phyloP scores from a whole-genome alignment of 352 stramenopile species.

The Thraustochytrium sp. region DNA sequence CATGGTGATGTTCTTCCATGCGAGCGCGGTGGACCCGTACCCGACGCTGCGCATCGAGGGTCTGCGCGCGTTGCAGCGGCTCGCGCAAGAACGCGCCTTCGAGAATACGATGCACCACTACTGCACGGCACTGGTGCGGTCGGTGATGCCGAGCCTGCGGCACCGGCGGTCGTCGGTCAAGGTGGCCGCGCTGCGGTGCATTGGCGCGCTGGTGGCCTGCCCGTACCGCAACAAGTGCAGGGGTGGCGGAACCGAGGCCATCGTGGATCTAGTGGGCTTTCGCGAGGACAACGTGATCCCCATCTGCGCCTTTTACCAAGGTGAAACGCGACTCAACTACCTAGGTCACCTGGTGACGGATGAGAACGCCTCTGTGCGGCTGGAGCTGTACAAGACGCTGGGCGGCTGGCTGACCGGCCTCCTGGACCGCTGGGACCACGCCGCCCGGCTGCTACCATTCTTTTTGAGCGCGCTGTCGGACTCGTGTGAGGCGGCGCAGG shows the following conservation, averaged over 20 bases:
- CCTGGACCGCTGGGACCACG: constrained; percentile 85
- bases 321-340: constrained; percentile 80
- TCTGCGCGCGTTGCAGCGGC: constrained; percentile 54
- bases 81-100: constrained; percentile 56
- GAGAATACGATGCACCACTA: constrained; percentile 87
- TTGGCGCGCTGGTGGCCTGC: constrained; percentile 71
- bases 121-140: constrained; percentile 73
- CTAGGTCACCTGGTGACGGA: constrained; percentile 83
- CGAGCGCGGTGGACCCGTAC: constrained; percentile 72
- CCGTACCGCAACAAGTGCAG: constrained; percentile 81
- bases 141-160: constrained; percentile 67
- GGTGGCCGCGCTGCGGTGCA: constrained; percentile 69
- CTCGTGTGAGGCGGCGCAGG: constrained; percentile 55
- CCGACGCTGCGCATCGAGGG: constrained; percentile 70
- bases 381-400: constrained; percentile 75
- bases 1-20: constrained; percentile 58
- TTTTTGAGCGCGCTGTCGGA: constrained; percentile 79
- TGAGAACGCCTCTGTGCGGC: constrained; percentile 66
- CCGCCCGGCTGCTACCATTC: constrained; percentile 86
- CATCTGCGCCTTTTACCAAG: constrained; percentile 84
- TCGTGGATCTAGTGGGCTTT: constrained; percentile 86
- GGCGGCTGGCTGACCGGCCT: constrained; percentile 78
- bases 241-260: constrained; percentile 84
- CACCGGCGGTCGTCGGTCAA: constrained; percentile 81
- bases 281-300: constrained; percentile 88